Evolutionary conservation across 2,329 filamentous ascomycete genomes (phyloP).

Genomic region (Pseudonectria foliicola): DNA sequence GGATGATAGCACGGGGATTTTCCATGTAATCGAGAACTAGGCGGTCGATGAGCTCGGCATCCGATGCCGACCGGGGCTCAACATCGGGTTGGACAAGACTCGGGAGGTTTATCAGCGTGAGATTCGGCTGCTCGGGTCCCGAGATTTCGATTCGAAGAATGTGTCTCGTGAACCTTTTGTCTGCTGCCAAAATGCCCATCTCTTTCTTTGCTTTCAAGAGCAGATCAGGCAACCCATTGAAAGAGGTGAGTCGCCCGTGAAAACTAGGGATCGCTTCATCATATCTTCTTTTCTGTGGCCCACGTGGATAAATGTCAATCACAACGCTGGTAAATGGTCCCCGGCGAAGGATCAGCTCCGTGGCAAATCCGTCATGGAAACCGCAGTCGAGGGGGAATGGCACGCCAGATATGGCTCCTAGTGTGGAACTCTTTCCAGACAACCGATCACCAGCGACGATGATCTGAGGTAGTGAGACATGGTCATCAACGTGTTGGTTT

Average conservation of each 20-base stretch:
- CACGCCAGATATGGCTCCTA: constrained; percentile 56
- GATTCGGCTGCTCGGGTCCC: constrained; percentile 41
- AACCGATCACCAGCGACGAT: constrained; percentile 55
- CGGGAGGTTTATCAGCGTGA: constrained; percentile 55
- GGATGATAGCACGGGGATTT: constrained; percentile 49
- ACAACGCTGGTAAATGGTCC: constrained; percentile 23
- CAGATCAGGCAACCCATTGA: constrained; percentile 19
- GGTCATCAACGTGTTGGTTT: constrained; percentile 28
- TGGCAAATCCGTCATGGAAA: constrained; percentile 55
- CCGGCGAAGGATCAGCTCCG: constrained; percentile 49
- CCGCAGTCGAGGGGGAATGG: constrained; percentile 52
- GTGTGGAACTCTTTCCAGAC: constrained; percentile 56
- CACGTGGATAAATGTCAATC: constrained; percentile 27
- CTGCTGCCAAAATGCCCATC: constrained; percentile 41
- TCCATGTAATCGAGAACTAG: constrained; percentile 52
- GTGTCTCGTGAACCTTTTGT: constrained; percentile 37
- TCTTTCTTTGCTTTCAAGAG: constrained; percentile 32
- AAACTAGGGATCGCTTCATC: constrained; percentile 20
- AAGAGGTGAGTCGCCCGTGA: constrained; percentile 6
- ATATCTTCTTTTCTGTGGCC: constrained; percentile 18
- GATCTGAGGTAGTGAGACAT: constrained; percentile 36
- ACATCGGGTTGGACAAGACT: constrained; percentile 45
- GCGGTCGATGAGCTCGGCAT: constrained; percentile 37
- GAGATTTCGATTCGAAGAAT: constrained; percentile 42
- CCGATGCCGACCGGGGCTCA: constrained; percentile 37